Base-by-base conservation (phyloP, 2,329 filamentous ascomycete species). In the Penicillium fuscoglaucum region DNA sequence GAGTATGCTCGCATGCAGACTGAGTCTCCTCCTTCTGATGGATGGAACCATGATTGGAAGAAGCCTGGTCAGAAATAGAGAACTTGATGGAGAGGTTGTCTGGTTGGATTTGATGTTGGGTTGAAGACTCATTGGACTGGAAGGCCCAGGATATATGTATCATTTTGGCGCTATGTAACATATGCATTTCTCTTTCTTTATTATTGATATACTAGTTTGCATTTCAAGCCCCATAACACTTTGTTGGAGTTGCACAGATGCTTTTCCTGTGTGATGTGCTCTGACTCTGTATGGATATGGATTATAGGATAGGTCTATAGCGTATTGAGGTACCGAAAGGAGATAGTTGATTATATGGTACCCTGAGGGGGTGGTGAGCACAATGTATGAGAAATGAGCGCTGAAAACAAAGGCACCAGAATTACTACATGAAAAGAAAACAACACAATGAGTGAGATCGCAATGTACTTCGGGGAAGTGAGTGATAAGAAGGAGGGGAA, bases 41-140 rank as follows among this genome's bases (percentile, higher is more conserved):
- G 91, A n/a, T 99, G 93, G 92, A 95, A 98, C 79, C 87, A 96
- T 78, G 88, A 81, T 13, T 99, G 95, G 95, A 96, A 87, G 80
- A 84, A 88, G 76, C 77, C 67, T 53, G 63, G 65, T 55, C 63
- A 63, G 61, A 67, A 62, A 62, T 68, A 66, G 44, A 43, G 50
- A 28, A 4, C 24, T n/a, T 7, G 12, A 43, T 9, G 29, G 1
- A 40, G 28, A 21, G 7, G 7, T 43, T 55, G 15, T 49, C 35
- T 48, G 47, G 48, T 52, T 29, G n/a, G 52, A 55, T 37, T 28
- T 45, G 17, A n/a, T 56, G 47, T 29, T 26, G 40, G 47, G 4
- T 31, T 47, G 48, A 43, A 51, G 37, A 41, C 44, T 55, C 26
- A 29, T 28, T 26, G 26, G 41, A 46, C 57, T 60, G 54, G 45